Percentiles rank a stretch among this genome's conserved stretches.
phyloP scores from a whole-genome alignment of 495 filamentous ascomycete genomes.

The Neurospora sp. region DNA sequence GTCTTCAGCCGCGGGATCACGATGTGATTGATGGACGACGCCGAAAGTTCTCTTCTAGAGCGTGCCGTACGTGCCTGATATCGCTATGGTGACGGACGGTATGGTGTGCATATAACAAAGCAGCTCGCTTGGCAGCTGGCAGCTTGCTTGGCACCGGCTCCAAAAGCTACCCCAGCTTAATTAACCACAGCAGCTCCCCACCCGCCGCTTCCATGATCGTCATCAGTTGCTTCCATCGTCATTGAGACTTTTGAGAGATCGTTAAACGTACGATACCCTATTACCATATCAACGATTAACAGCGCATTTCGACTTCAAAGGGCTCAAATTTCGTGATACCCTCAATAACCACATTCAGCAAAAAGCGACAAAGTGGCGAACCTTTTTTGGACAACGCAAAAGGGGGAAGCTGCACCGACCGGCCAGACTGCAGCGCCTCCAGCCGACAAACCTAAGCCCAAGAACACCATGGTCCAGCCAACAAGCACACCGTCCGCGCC shows the following conservation, averaged over 20 bases:
- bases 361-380: background rate
- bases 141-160: background rate
- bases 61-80: background rate
- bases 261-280: background rate
- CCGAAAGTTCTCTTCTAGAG: background rate
- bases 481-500: constrained; percentile 39
- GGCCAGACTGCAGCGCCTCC: constrained; percentile 2
- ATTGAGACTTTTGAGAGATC: background rate
- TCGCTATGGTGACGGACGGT: background rate
- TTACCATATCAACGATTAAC: background rate
- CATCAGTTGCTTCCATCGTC: background rate
- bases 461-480: constrained; percentile 51
- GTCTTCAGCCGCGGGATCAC: background rate
- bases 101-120: background rate
- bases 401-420: constrained; percentile 3
- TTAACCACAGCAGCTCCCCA: background rate
- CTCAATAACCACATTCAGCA: background rate
- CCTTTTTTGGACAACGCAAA: constrained; percentile 5
- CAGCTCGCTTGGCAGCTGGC: background rate
- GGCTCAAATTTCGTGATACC: background rate
- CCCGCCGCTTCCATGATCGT: background rate
- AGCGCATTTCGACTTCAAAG: background rate
- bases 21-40: background rate
- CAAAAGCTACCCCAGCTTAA: background rate
- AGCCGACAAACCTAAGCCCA: background rate